phyloP scores from a whole-genome alignment of 768 basidiomycete species.

The Leccinum variicolor region DNA sequence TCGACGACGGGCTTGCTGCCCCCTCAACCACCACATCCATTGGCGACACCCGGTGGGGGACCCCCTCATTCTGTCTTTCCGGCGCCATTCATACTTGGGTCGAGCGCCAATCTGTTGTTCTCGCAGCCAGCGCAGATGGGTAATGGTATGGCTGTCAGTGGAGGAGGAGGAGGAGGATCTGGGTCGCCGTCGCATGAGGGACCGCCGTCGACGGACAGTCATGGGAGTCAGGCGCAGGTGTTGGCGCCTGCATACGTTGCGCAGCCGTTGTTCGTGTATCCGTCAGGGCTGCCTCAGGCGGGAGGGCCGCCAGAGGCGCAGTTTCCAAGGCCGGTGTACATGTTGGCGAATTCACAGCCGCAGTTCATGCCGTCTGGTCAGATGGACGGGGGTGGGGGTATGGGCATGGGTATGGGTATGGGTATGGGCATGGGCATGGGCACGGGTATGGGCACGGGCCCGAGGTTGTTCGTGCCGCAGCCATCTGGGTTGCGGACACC shows the following conservation, averaged over 20 bases:
- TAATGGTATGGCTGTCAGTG: not conserved
- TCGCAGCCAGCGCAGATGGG: constrained; percentile 14
- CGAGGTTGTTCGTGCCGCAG: constrained; percentile 24
- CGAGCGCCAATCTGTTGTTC: constrained; percentile 30
- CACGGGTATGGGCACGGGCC: not conserved
- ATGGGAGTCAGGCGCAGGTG: constrained; percentile 26
- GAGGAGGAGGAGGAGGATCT: constrained; percentile 14
- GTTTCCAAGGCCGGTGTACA: constrained; percentile 27
- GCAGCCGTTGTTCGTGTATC: constrained; percentile 29
- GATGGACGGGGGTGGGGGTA: constrained; percentile 5
- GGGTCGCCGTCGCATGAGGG: constrained; percentile 32
- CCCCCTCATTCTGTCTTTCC: constrained; percentile 9
- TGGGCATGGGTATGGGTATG: not conserved
- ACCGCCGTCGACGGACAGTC: constrained; percentile 29
- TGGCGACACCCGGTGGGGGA: not conserved
- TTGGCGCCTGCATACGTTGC: constrained; percentile 29
- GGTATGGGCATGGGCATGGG: not conserved
- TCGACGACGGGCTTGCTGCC: constrained; percentile 30
- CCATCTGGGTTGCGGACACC: constrained; percentile 27
- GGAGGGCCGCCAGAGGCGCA: constrained; percentile 24
- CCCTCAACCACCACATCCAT: constrained; percentile 7
- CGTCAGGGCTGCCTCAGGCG: constrained; percentile 29
- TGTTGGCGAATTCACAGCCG: constrained; percentile 25
- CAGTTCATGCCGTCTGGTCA: constrained; percentile 22
- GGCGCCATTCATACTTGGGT: constrained; percentile 30